These are phyloP conservation scores for Ceraceosorus guamensis DNA, from an alignment of 1,284 basidiomycete genomes.

Conservation along the genomic window DNA sequence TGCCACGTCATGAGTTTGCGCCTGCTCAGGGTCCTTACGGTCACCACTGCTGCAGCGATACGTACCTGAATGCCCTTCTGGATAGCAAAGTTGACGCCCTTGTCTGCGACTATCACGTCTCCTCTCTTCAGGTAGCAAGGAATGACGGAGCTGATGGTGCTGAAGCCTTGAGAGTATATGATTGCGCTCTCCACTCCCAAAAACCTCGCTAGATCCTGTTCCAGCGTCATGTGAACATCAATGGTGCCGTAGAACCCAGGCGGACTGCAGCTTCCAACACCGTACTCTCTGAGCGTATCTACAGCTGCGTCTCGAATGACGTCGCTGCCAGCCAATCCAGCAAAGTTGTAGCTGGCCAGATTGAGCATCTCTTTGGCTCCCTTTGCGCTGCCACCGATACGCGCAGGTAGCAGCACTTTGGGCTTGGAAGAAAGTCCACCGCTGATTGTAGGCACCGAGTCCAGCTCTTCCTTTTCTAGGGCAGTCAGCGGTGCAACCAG, in stretches of 20 bases:
- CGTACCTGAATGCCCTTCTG: slow-evolving; percentile 81
- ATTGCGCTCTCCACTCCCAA: slow-evolving; percentile 81
- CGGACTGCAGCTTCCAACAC: slow-evolving; percentile 90
- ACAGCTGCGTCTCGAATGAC: slow-evolving; percentile 77
- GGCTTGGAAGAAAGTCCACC: slow-evolving; percentile 66
- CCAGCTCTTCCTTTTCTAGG: slow-evolving; percentile 64
- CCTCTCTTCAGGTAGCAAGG: slow-evolving; percentile 96
- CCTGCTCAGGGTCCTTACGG: neutral
- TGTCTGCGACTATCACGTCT: slow-evolving; percentile 95
- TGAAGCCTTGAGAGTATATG: slow-evolving; percentile 89
- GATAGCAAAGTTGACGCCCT: slow-evolving; percentile 85
- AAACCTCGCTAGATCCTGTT: slow-evolving; percentile 82
- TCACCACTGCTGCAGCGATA: neutral
- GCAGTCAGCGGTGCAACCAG: slow-evolving; percentile 62
- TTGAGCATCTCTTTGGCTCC: slow-evolving; percentile 69
- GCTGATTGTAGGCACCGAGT: slow-evolving; percentile 67
- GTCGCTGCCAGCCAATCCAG: slow-evolving; percentile 81
- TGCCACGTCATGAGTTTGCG: no score
- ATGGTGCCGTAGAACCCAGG: slow-evolving; percentile 96
- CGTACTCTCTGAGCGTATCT: slow-evolving; percentile 80
- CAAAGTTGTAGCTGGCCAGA: slow-evolving; percentile 86
- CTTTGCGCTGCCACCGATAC: slow-evolving; percentile 52
- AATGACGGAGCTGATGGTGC: slow-evolving; percentile 86
- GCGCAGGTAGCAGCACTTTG: slow-evolving; percentile 67
- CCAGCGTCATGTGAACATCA: slow-evolving; percentile 82